Conservation (phyloP, 192 early-diverging fungal species). For the Thoreauomyces humboldtii region DNA sequence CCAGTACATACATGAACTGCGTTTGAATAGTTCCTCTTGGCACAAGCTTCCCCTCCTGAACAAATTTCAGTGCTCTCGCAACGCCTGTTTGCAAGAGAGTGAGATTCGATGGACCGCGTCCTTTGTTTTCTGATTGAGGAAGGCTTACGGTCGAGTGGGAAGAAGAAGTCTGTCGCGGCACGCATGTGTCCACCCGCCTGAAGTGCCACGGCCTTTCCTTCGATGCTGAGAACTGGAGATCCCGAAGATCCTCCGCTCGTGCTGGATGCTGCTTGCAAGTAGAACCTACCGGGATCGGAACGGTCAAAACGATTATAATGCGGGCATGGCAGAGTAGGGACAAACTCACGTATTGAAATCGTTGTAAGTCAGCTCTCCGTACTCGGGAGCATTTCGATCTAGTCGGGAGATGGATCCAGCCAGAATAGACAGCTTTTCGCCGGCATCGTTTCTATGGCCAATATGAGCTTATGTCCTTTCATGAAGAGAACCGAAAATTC, state of each 20-base stretch:
- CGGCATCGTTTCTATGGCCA: slow-evolving; percentile 77
- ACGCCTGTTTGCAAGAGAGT: slow-evolving; percentile 10
- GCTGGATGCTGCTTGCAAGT: slow-evolving; percentile 74
- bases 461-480: slow-evolving; percentile 8
- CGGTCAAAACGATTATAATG: too few relatives aligned
- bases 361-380: slow-evolving; percentile 69
- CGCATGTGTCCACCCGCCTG: slow-evolving; percentile 70
- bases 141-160: slow-evolving; percentile 69
- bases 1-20: slow-evolving; percentile 55
- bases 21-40: slow-evolving; percentile 71
- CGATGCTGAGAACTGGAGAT: slow-evolving; percentile 76
- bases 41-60: slow-evolving; percentile 33
- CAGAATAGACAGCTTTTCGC: slow-evolving; percentile 77
- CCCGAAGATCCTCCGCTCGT: slow-evolving; percentile 77
- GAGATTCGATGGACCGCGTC: too few relatives aligned
- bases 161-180: slow-evolving; percentile 83
- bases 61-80: slow-evolving; percentile 32
- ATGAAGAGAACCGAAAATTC: background rate
- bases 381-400: slow-evolving; percentile 79
- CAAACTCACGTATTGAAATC: slow-evolving; percentile 56
- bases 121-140: too few relatives aligned
- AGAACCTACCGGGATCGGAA: too few relatives aligned
- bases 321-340: background rate
- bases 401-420: slow-evolving; percentile 78
- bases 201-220: slow-evolving; percentile 77